Evolutionary conservation across 345 rosid genomes (phyloP), one percentile per base, ranked within the genome.

Genomic region (Populus deltoides): DNA sequence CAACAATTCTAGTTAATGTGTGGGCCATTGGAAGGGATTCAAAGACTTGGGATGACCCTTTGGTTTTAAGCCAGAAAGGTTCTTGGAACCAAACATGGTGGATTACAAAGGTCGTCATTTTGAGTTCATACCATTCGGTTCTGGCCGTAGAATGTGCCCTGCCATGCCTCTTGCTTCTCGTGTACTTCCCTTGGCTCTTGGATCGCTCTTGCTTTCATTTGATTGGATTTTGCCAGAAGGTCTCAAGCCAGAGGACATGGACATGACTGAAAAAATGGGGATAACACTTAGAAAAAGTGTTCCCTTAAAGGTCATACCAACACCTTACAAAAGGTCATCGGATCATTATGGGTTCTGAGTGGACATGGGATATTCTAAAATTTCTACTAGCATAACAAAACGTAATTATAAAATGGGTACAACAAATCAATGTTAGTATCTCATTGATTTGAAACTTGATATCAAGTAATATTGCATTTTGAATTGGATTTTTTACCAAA

Each of bases 71-170:
- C 97, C 98, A 2, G 97, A 94, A 78, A 89, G 95, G 68, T 94
- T 89, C 77, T 57, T 89, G 78, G 87, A 80, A 33, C 76, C 83
- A 0, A 81, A 84, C 68, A 77, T 51, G 2, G 67, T 74, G 53
- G 94, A 93, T 18, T 92, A 79, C 20, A 93, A 86, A 70, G 98
- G 98, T 11, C 90, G 86, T 0, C 79, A 93, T 86, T 93, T 82
- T 71, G 88, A 86, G 85, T 90, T 85, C 22, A 83, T 92, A n/a
- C 98, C 97, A 3, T 92, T 93, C 36, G 98, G 97, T 31, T 86
- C 95, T n/a, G 97, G 98, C 1, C 82, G 95, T 10, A 77, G 98
- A 78, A 93, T 93, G 91, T 93, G 98, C 74, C 98, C 97, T 0
- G 97, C 94, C 31, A 63, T 92, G 76, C 90, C 97, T 7, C 85